These are phyloP conservation scores for Mytilinidion resinicola DNA, from an alignment of 495 filamentous ascomycete species.

Conservation along the genomic window DNA sequence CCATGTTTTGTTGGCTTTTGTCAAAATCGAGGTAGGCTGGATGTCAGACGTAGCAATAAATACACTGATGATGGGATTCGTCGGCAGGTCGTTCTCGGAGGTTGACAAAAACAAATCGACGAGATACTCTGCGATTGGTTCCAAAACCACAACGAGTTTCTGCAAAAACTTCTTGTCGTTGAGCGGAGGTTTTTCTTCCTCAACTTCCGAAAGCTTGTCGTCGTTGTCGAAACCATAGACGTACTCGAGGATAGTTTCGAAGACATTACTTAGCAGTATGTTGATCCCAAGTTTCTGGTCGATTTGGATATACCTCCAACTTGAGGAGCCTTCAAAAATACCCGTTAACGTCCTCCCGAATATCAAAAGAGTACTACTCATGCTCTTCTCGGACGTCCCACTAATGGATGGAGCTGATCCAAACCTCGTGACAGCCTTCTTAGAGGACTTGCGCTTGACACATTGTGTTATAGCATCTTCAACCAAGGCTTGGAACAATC, in stretches of 20 bases:
- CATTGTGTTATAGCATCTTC: constrained; percentile 68
- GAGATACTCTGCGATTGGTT: constrained; percentile 64
- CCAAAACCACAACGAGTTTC: constrained; percentile 59
- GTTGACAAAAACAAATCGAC: constrained; percentile 67
- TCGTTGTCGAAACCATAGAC: constrained; percentile 64
- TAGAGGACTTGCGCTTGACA: constrained; percentile 61
- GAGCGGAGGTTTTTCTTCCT: background rate
- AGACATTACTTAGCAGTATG: constrained; percentile 53
- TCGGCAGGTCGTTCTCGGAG: constrained; percentile 59
- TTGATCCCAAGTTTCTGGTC: constrained; percentile 60
- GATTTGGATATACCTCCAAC: constrained; percentile 70
- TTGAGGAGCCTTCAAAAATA: constrained; percentile 70
- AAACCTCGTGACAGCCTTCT: constrained; percentile 49
- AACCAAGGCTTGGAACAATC: constrained; percentile 66
- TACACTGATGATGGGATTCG: constrained; percentile 69
- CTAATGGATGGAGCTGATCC: constrained; percentile 49
- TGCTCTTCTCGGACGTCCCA: constrained; percentile 68
- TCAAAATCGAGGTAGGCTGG: constrained; percentile 56
- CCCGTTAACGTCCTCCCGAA: constrained; percentile 69
- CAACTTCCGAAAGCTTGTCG: constrained; percentile 36
- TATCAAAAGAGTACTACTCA: constrained; percentile 63
- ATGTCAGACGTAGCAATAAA: constrained; percentile 56
- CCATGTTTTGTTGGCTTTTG: constrained; percentile 50
- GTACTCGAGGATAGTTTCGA: constrained; percentile 64
- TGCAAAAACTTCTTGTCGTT: constrained; percentile 45